A percentile compares a stretch with the other conserved stretches of the same genome.
phyloP scores from a whole-genome alignment of 371 early-diverging fungal genomes.

The Phascolomyces articulosus region DNA sequence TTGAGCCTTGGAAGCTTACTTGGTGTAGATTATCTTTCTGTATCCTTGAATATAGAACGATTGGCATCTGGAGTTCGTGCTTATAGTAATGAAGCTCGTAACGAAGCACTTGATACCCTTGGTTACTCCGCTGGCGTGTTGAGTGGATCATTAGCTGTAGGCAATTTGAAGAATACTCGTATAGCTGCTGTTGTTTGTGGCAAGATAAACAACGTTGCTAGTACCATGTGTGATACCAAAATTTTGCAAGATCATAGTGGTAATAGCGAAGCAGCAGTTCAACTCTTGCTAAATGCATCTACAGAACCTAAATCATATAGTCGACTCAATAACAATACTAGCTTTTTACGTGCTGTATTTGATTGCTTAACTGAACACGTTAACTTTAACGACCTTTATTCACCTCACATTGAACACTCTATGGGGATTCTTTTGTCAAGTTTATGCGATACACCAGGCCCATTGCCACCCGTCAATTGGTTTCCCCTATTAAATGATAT shows the following conservation, averaged over 20 bases:
- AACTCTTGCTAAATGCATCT: slow-evolving; percentile 17
- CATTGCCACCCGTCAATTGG: slow-evolving; percentile 66
- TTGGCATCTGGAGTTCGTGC: slow-evolving; percentile 20
- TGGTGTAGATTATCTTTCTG: slow-evolving; percentile 32
- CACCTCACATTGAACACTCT: background rate
- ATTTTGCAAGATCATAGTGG: slow-evolving; percentile 3
- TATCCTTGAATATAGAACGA: slow-evolving; percentile 9
- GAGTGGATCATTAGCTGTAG: slow-evolving; percentile 17
- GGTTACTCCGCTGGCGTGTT: slow-evolving; percentile 26
- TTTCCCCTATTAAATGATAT: slow-evolving; percentile 42
- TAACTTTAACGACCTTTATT: background rate
- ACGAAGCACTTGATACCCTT: slow-evolving; percentile 24
- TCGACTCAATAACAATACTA: slow-evolving; percentile 52
- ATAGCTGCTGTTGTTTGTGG: slow-evolving; percentile 44
- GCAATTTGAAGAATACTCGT: slow-evolving; percentile 42
- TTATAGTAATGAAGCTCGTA: slow-evolving; percentile 21
- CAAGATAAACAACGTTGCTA: slow-evolving; percentile 24
- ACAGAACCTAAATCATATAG: slow-evolving; percentile 56
- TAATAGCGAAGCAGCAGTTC: slow-evolving; percentile 2
- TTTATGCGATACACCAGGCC: slow-evolving; percentile 43
- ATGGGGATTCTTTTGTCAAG: slow-evolving; percentile 22
- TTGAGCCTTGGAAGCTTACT: slow-evolving; percentile 30
- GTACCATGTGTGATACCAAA: slow-evolving; percentile 10
- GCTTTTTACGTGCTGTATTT: slow-evolving; percentile 57
- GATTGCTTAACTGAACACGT: slow-evolving; percentile 25